These are phyloP conservation scores for Basipetospora chlamydospora DNA, from an alignment of 2,329 filamentous ascomycete genomes.

Conservation along the genomic window DNA sequence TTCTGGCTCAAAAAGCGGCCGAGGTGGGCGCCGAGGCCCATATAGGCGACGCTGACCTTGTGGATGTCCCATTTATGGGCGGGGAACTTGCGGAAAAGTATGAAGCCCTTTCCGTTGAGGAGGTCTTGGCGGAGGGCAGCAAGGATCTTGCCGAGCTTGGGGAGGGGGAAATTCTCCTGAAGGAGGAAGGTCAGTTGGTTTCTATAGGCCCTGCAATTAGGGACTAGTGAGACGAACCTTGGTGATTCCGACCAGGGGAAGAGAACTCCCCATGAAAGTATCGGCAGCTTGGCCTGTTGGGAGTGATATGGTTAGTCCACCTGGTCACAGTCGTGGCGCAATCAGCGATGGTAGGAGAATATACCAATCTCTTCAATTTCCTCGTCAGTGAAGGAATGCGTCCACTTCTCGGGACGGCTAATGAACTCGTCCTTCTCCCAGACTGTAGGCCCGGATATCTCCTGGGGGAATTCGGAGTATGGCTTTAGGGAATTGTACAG, in stretches of 20 bases:
- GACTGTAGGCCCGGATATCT: slow-evolving; percentile 57
- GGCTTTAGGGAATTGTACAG: slow-evolving; percentile 49
- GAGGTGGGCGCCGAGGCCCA: slow-evolving; percentile 73
- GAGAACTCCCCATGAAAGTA: slow-evolving; percentile 49
- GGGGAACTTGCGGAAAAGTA: slow-evolving; percentile 77
- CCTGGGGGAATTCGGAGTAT: slow-evolving; percentile 55
- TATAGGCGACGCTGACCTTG: slow-evolving; percentile 79
- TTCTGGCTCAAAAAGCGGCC: slow-evolving; percentile 86
- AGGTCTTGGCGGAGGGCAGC: slow-evolving; percentile 24
- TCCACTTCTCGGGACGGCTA: slow-evolving; percentile 53
- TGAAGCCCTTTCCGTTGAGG: slow-evolving; percentile 75
- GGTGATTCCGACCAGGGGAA: slow-evolving; percentile 54
- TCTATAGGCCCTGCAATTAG: background rate
- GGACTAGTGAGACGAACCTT: slow-evolving; percentile 10
- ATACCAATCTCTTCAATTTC: slow-evolving; percentile 55
- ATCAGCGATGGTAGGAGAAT: too few relatives aligned
- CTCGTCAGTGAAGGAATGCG: slow-evolving; percentile 49
- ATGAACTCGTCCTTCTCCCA: slow-evolving; percentile 56
- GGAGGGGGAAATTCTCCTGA: slow-evolving; percentile 28
- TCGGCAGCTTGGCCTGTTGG: slow-evolving; percentile 56
- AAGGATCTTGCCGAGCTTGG: slow-evolving; percentile 22
- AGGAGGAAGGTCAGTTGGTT: background rate
- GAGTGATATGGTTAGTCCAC: too few relatives aligned
- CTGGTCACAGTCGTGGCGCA: too few relatives aligned
- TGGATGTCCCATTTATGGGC: slow-evolving; percentile 59